These are phyloP conservation scores for Leishmania mexicana DNA, from an alignment of 208 protist species.

Conservation along the genomic window DNA sequence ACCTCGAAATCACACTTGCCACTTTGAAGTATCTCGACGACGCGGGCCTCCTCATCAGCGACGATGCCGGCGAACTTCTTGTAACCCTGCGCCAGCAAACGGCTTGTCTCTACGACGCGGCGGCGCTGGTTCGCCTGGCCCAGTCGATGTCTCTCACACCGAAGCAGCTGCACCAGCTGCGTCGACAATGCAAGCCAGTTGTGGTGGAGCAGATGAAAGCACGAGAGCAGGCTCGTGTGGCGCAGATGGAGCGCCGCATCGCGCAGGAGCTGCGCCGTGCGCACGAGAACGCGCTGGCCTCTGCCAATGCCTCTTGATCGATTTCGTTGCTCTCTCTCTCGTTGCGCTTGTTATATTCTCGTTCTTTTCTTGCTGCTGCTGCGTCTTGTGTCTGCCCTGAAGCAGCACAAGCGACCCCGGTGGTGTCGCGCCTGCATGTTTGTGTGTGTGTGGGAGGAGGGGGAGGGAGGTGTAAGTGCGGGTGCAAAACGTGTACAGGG, in stretches of 20 bases:
- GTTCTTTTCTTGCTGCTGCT: background rate
- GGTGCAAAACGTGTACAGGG: background rate
- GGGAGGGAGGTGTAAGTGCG: too few relatives aligned
- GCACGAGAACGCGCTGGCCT: background rate
- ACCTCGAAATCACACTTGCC: slow-evolving; percentile 58
- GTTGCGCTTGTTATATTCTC: background rate
- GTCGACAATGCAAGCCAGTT: slow-evolving; percentile 30
- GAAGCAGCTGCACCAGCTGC: slow-evolving; percentile 42
- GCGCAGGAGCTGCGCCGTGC: slow-evolving; percentile 28
- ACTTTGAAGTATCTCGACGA: slow-evolving; percentile 52
- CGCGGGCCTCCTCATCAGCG: slow-evolving; percentile 22
- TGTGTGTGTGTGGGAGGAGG: background rate
- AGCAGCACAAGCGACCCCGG: background rate
- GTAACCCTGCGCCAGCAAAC: slow-evolving; percentile 31
- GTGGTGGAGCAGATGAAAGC: slow-evolving; percentile 30
- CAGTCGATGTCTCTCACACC: slow-evolving; percentile 28
- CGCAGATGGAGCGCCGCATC: slow-evolving; percentile 25
- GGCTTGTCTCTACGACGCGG: slow-evolving; percentile 41
- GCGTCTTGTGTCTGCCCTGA: background rate
- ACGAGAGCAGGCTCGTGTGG: slow-evolving; percentile 15
- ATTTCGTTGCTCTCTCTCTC: background rate
- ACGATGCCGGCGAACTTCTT: slow-evolving; percentile 42
- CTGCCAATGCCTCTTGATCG: background rate
- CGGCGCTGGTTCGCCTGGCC: slow-evolving; percentile 34
- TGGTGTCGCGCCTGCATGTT: background rate